Base-by-base conservation (phyloP, 139 green algal species). In the Chlamydomonas incerta region DNA sequence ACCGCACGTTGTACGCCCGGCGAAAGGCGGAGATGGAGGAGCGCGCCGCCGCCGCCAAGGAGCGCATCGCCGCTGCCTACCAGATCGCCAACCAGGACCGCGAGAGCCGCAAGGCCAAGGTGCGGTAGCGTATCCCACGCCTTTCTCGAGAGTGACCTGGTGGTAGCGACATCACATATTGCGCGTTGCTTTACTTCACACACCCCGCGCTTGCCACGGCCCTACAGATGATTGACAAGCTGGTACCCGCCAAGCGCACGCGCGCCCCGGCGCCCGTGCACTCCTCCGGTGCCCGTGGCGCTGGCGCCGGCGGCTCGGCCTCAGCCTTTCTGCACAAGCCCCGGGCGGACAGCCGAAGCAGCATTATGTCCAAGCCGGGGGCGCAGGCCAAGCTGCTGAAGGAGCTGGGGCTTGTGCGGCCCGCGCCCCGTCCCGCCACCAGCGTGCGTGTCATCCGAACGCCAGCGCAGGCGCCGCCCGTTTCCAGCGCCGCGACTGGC, bases 181-280 rank as follows among this genome's bases (percentile, higher is more conserved):
- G n/a, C n/a, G n/a, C n/a, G n/a, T n/a, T n/a, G n/a, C n/a, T n/a
- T n/a, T 35, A 34, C 62, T 2, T 34, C 28, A 4, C 4, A 69
- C 26, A 9, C 4, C 5, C 3, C 28, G 35, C 5, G 62, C 5
- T 4, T 35, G 26, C 14, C 26, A 35, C 15, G 17, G 26, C 4
- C 10, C 33, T 24, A 5, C 79, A 85, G 79, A 85, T 85, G 79
- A 85, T 85, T 34, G 79, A 85, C 79, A 75, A 75, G 79, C 66
- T 85, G 13, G 31, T 11, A 0, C 63, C 79, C 21, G 10, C 66
- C 31, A 85, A 76, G n/a, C 79, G 79, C 37, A 21, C 18, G 0
- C 77, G 77, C 5, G 18, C 21, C 3, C 60, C 23, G 18, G 21
- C 24, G 23, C 21, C 24, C 24, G 8, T 2, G 60, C 29, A 28